Conservation (phyloP, 1,284 basidiomycete genomes). For the Mrakiaceae sp. region DNA sequence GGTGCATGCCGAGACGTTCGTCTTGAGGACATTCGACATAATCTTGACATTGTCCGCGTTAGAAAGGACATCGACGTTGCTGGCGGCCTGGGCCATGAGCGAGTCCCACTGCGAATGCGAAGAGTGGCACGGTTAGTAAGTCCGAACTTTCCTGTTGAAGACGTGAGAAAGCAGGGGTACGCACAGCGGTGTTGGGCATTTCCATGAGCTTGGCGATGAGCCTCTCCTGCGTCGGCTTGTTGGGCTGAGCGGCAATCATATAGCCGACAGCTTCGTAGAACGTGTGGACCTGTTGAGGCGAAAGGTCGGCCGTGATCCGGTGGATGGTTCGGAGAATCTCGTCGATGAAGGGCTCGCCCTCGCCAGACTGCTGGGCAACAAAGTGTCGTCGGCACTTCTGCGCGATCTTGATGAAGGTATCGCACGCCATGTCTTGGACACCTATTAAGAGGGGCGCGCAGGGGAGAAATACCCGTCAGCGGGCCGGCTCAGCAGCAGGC, state of each 20-base stretch:
- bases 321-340: conserved; percentile 89
- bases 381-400: conserved; percentile 98
- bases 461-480: not conserved
- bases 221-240: conserved; percentile 92
- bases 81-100: conserved; percentile 89
- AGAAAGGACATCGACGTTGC: conserved; percentile 83
- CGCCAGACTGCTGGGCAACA: conserved; percentile 96
- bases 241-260: conserved; percentile 98
- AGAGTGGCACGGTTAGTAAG: not conserved
- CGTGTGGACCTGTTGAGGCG: conserved; percentile 89
- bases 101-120: conserved; percentile 69
- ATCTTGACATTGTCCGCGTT: conserved; percentile 95
- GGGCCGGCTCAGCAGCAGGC: not conserved
- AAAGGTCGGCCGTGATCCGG: conserved; percentile 88
- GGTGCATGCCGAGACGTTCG: conserved; percentile 94
- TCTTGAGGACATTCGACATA: conserved; percentile 92
- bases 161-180: conserved; percentile 26
- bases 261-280: conserved; percentile 98
- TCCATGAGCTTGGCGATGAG: conserved; percentile 95
- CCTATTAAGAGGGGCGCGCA: conserved; percentile 39
- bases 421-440: conserved; percentile 99
- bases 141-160: not conserved
- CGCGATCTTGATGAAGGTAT: conserved; percentile 99
- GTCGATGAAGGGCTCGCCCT: conserved; percentile 95
- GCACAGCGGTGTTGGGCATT: conserved; percentile 84